Percentiles rank a stretch among this genome's conserved stretches.
These are phyloP conservation scores for Chlorella variabilis DNA, from an alignment of 163 green algal species.

Conservation along the genomic window DNA sequence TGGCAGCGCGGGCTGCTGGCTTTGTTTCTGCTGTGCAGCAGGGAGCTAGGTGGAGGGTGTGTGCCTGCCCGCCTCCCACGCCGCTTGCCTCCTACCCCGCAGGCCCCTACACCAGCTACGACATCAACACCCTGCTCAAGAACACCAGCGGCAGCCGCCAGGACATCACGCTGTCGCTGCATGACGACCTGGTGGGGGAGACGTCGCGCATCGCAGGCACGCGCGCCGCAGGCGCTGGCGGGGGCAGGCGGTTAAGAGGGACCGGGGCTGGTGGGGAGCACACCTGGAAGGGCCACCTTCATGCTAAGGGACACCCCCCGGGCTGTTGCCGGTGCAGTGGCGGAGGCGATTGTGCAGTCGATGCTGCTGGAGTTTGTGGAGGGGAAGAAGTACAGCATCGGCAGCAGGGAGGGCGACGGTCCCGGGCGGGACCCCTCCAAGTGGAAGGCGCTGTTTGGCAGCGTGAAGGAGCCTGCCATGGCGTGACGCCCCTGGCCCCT, in stretches of 20 bases:
- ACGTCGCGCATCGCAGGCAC: conserved; percentile 82
- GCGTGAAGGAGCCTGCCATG: background rate
- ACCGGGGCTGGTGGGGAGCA: too few species aligned
- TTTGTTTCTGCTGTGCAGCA: too few species aligned
- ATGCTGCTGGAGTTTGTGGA: conserved; percentile 52
- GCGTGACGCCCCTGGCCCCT: background rate
- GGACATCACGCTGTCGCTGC: conserved; percentile 63
- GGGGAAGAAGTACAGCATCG: conserved; percentile 60
- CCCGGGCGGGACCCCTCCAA: conserved; percentile 63
- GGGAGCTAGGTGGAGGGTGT: too few species aligned
- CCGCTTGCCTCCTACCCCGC: too few species aligned
- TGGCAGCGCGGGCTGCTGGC: background rate
- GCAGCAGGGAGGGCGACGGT: conserved; percentile 69
- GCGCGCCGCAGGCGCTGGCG: background rate
- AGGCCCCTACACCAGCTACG: conserved; percentile 96
- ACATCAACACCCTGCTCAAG: conserved; percentile 95
- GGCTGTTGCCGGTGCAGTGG: too few species aligned
- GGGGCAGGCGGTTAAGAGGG: background rate
- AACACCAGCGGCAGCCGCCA: conserved; percentile 66
- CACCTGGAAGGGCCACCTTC: too few species aligned
- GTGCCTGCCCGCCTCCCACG: too few species aligned
- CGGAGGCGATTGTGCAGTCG: conserved; percentile 78
- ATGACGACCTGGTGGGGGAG: conserved; percentile 83
- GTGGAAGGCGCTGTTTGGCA: conserved; percentile 70
- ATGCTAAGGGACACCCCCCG: too few species aligned